Conservation (phyloP, 1,284 basidiomycete species). For the Naganishia liquefaciens region DNA sequence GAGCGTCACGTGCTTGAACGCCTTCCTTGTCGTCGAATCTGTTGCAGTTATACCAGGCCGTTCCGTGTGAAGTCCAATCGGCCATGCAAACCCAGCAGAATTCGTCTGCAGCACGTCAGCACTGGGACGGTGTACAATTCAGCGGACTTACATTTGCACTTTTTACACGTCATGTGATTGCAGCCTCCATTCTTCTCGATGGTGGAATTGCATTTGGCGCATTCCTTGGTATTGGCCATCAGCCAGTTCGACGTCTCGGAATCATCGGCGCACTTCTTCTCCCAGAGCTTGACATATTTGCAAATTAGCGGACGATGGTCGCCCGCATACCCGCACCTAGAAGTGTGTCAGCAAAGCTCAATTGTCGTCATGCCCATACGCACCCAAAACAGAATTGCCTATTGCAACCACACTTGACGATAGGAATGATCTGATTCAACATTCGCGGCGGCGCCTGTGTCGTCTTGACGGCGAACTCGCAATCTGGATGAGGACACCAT, state of each 20-base stretch:
- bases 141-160: constrained; percentile 77
- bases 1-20: constrained; percentile 82
- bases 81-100: constrained; percentile 71
- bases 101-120: constrained; percentile 49
- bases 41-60: constrained; percentile 97
- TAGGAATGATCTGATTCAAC: constrained; percentile 80
- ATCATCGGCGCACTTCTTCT: constrained; percentile 96
- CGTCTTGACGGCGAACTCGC: constrained; percentile 85
- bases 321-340: constrained; percentile 68
- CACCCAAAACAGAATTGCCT: constrained; percentile 85
- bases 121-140: constrained; percentile 37
- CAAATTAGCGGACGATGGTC: constrained; percentile 93
- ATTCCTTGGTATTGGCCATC: constrained; percentile 98
- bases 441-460: constrained; percentile 72
- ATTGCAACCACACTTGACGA: constrained; percentile 71
- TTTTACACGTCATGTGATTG: constrained; percentile 99
- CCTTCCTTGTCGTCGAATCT: constrained; percentile 93
- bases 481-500: constrained; percentile 78
- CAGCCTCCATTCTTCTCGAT: constrained; percentile 99
- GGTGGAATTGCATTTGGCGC: constrained; percentile 88
- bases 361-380: constrained; percentile 6
- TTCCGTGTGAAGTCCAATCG: constrained; percentile 97
- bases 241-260: constrained; percentile 99
- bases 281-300: constrained; percentile 84
- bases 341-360: not conserved